These are phyloP conservation scores for Rutidosis leptorrhynchoides DNA, from an alignment of 129 eudicot species.

Conservation along the genomic window DNA sequence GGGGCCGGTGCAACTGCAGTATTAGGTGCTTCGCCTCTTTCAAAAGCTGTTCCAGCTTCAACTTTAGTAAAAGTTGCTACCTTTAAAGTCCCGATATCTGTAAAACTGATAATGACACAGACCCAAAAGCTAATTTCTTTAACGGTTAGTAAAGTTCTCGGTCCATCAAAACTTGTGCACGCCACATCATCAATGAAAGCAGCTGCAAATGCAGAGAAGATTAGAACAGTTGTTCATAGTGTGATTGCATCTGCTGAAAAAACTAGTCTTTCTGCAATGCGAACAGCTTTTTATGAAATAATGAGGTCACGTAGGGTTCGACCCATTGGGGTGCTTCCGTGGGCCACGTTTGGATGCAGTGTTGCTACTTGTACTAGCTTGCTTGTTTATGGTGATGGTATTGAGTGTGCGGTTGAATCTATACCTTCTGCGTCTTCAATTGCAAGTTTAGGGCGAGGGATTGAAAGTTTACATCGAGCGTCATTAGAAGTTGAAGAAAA, in stretches of 20 bases:
- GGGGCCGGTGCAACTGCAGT: constrained; percentile 96
- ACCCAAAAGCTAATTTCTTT: constrained; percentile 61
- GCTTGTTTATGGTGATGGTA: constrained; percentile 82
- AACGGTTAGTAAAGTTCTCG: constrained; percentile 54
- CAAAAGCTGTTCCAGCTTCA: constrained; percentile 76
- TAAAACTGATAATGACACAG: constrained; percentile 62
- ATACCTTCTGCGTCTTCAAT: constrained; percentile 79
- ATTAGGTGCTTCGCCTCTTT: constrained; percentile 79
- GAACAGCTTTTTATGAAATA: constrained; percentile 85
- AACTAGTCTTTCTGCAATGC: constrained; percentile 85
- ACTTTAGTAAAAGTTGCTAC: constrained; percentile 56
- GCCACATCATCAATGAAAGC: constrained; percentile 60
- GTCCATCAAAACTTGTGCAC: constrained; percentile 65
- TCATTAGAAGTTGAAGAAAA: constrained; percentile 45
- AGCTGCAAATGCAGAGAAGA: constrained; percentile 79
- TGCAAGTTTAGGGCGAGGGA: constrained; percentile 92
- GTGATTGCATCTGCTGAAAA: constrained; percentile 78
- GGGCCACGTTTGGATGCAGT: constrained; percentile 88
- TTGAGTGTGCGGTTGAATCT: constrained; percentile 88
- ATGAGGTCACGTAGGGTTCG: constrained; percentile 65
- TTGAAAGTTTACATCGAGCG: constrained; percentile 66
- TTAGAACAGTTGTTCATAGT: constrained; percentile 69
- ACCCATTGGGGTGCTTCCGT: constrained; percentile 69
- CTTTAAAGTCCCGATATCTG: constrained; percentile 58
- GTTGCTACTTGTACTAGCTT: constrained; percentile 70